Conservation (phyloP, 176 grass and related monocot genomes). For the Phragmites australis region DNA sequence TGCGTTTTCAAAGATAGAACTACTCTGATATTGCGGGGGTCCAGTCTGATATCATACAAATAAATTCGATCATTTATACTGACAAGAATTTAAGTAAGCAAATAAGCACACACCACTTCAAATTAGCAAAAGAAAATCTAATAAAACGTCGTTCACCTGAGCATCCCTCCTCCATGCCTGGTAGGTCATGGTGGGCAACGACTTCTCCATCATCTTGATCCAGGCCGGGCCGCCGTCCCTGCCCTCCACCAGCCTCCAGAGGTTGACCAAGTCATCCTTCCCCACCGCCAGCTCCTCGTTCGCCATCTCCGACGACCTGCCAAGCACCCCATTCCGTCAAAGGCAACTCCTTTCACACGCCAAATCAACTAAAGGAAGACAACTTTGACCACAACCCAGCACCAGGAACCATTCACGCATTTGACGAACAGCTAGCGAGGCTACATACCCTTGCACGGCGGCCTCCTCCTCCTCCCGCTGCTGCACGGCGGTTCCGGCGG, state of each 20-base stretch:
- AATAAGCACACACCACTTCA: neutral
- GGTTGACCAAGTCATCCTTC: constrained; percentile 63
- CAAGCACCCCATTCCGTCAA: constrained; percentile 15
- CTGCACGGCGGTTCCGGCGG: neutral
- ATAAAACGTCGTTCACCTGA: constrained; percentile 38
- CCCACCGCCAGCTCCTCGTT: constrained; percentile 57
- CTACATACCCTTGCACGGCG: constrained; percentile 43
- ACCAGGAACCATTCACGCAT: constrained; percentile 20
- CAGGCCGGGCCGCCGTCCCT: constrained; percentile 69
- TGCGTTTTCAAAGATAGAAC: constrained; percentile 68
- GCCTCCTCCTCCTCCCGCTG: constrained; percentile 14
- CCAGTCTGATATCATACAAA: constrained; percentile 46
- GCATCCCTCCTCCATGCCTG: constrained; percentile 87
- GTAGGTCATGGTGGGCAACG: constrained; percentile 64
- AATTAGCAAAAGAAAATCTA: constrained; percentile 18
- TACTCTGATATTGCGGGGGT: constrained; percentile 74
- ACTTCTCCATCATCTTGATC: constrained; percentile 87
- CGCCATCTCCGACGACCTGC: constrained; percentile 48
- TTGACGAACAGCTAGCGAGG: constrained; percentile 9
- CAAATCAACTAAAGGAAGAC: constrained; percentile 32
- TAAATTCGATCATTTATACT: neutral
- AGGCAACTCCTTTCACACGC: constrained; percentile 20
- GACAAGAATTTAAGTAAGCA: neutral
- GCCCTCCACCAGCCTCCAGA: constrained; percentile 70
- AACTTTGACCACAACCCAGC: constrained; percentile 27